Base-by-base conservation (phyloP, 352 stramenopile genomes). In the Lagenidium sp. region DNA sequence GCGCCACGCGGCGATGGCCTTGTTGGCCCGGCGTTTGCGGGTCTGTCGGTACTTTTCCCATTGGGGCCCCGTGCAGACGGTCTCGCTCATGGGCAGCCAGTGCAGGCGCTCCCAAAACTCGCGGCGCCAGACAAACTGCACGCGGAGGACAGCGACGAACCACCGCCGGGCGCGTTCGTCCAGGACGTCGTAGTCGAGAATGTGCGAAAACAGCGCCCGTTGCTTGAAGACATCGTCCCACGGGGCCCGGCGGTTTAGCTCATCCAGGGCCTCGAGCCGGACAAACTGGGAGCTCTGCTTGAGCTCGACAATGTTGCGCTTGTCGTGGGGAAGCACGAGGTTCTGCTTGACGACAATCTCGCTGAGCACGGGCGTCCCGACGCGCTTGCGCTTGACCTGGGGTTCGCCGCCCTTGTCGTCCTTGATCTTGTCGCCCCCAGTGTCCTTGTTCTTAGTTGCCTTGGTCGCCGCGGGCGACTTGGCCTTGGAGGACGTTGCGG, bases 71-170 rank as follows among this genome's bases (percentile, higher is more conserved):
- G 42, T 56, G 48, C 58, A 69, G 25, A 73, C 60, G 13, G 47
- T 60, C 36, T 73, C 63, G 30, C 63, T 73, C 58, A 73, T 68
- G 4, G 63, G 58, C 25, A 73, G 34, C 63, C 63, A 73, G 44
- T 73, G 63, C 6, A 73, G 55, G 4, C 63, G 63, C 26, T 73
- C 63, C 63, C 63, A 73, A 36, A 73, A 61, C 51, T 73, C 63
- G 23, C 63, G 58, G 8, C 63, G 63, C 48, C 57, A 63, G 24
- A 64, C 49, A 42, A 69, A 73, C 46, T 73, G 63, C 41, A 63
- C 42, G n/a, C 60, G 59, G n/a, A 73, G 49, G 35, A 50, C 60
- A 16, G 47, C 41, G 15, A 58, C 32, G 32, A 69, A 63, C 63
- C 63, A 73, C 30, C 36, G 35, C 21, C 53, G 37, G 3, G 47